Evolutionary conservation across 1,284 basidiomycete genomes (phyloP).

Genomic region (Meripilus lineatus): DNA sequence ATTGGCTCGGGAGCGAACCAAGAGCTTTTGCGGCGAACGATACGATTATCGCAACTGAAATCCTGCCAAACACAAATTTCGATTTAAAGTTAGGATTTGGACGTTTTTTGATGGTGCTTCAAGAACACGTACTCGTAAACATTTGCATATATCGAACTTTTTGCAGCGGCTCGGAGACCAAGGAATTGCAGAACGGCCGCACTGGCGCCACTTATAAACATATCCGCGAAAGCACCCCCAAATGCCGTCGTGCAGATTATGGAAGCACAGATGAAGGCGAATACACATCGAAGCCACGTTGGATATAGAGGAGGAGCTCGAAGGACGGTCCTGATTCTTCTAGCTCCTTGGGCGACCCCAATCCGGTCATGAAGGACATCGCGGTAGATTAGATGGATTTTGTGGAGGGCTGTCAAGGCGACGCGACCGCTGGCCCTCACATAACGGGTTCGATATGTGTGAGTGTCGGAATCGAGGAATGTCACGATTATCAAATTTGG

Average conservation of each 20-base stretch:
- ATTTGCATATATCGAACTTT: constrained; percentile 81
- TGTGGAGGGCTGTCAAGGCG: constrained; percentile 67
- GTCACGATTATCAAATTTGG: constrained; percentile 77
- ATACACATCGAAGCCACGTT: constrained; percentile 54
- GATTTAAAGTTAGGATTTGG: too few relatives aligned
- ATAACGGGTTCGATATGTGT: constrained; percentile 69
- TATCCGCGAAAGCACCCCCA: constrained; percentile 78
- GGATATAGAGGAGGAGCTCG: constrained; percentile 59
- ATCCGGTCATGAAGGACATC: constrained; percentile 75
- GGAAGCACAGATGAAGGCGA: constrained; percentile 71
- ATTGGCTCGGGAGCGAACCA: constrained; percentile 58
- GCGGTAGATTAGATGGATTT: constrained; percentile 72
- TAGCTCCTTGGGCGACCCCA: constrained; percentile 58
- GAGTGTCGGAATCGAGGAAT: constrained; percentile 59
- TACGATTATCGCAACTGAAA: constrained; percentile 77
- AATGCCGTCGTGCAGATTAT: constrained; percentile 80
- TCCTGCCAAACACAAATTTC: constrained; percentile 39
- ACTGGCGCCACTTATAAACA: constrained; percentile 72
- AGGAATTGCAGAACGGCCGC: constrained; percentile 71
- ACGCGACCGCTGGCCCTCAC: constrained; percentile 72
- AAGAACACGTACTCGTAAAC: constrained; percentile 90
- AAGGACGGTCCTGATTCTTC: constrained; percentile 55
- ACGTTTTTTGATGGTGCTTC: too few relatives aligned
- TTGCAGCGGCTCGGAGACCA: constrained; percentile 71
- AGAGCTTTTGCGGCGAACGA: constrained; percentile 76